Evolutionary conservation across 108 stramenopile species (phyloP), one percentile per base, ranked within the genome.

Genomic region (Fragilaria crotonensis): DNA sequence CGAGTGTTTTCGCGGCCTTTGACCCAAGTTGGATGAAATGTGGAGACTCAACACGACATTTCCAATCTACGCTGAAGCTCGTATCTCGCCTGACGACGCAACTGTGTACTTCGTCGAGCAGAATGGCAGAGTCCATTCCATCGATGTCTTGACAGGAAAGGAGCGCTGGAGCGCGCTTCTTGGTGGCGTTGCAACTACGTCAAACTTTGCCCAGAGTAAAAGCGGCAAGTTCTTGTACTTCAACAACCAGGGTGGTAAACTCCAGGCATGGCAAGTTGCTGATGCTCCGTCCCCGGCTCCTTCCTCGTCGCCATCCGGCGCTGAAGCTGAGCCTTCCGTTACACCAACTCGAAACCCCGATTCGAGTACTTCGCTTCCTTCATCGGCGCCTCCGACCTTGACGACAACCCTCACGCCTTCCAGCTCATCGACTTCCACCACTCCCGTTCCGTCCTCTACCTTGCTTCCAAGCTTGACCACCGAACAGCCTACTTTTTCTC

Each of bases 161-260:
- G 48, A 49, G 19, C 27, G 31, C 5, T 69, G 68, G 68, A 53
- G 20, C 28, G 20, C 46, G 44, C 7, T 23, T 33, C 20, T 59
- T 21, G 26, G 30, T 1, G 65, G 21, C 25, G 44, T 36, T 14
- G 48, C 32, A 22, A 25, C 44, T 3, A 48, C 27, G 14, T 31
- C 54, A 20, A 51, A 61, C 20, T 55, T 62, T 28, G 54, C 68
- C 19, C 27, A 59, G 54, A 69, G 54, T 31, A 41, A 27, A 36
- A 33, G 28, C n/a, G 68, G 68, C 19, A 50, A 64, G 14, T 23
- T 55, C 22, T 44, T 69, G 11, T 69, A 62, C 31, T 44, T 56
- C 30, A 51, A n/a, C 9, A 48, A 60, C 49, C 25, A 26, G 3
- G 27, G 18, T 0, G 68, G 68, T n/a, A 46, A 36, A 9, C 21